phyloP scores from a whole-genome alignment of 2,329 filamentous ascomycete genomes.

The Exophiala alcalophila region DNA sequence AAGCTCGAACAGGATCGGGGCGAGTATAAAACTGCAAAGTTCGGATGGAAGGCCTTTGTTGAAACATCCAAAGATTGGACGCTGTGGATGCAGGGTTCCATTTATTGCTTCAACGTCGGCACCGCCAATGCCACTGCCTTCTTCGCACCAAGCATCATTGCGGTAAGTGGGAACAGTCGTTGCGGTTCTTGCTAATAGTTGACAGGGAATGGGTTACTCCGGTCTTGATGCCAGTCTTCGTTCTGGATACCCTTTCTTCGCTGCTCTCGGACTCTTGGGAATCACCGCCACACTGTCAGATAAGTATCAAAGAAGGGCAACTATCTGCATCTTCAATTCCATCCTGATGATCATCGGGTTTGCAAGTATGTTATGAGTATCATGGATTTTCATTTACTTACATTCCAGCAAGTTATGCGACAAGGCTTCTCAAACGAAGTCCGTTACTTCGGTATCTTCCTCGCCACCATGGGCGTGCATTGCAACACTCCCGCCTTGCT shows the following conservation, averaged over 20 bases:
- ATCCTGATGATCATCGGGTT: slow-evolving; percentile 17
- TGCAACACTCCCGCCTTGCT: slow-evolving; percentile 34
- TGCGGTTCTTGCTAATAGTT: not conserved
- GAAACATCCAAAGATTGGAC: slow-evolving; percentile 9
- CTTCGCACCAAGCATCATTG: slow-evolving; percentile 14
- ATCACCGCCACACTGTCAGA: slow-evolving; percentile 11
- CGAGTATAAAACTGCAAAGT: slow-evolving; percentile 10
- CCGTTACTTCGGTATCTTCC: slow-evolving; percentile 18
- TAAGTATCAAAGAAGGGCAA: slow-evolving; percentile 8
- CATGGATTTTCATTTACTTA: not conserved
- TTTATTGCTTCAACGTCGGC: slow-evolving; percentile 12
- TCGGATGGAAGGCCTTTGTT: slow-evolving; percentile 4
- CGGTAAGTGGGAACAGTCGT: not conserved
- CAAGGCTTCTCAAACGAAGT: slow-evolving; percentile 7
- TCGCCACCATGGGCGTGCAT: slow-evolving; percentile 15
- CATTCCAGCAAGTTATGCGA: slow-evolving; percentile 9
- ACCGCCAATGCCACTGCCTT: slow-evolving; percentile 11
- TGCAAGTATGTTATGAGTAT: not conserved
- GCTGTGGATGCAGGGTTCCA: slow-evolving; percentile 10
- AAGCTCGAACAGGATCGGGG: slow-evolving; percentile 13
- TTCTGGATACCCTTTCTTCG: slow-evolving; percentile 12
- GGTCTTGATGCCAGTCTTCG: slow-evolving; percentile 12
- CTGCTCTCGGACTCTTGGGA: slow-evolving; percentile 8
- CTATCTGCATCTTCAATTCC: slow-evolving; percentile 10
- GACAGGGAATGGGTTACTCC: slow-evolving; percentile 14